These are phyloP conservation scores for Cladosporium sphaerospermum DNA, from an alignment of 2,329 filamentous ascomycete genomes.

Conservation along the genomic window DNA sequence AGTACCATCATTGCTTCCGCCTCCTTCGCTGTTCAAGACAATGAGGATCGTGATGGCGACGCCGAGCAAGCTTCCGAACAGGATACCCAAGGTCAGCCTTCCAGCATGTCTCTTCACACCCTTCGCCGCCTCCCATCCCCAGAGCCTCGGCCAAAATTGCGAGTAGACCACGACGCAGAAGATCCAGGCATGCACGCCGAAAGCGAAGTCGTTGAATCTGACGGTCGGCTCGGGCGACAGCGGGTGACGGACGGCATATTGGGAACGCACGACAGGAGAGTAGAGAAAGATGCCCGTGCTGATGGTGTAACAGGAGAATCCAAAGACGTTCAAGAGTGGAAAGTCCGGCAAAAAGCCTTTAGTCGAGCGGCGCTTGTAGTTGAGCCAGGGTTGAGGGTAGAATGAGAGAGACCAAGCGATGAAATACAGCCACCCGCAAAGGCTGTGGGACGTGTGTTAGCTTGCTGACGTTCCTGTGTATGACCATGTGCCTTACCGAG, in stretches of 20 bases:
- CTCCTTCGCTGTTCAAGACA: conserved; percentile 36
- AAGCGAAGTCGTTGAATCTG: conserved; percentile 81
- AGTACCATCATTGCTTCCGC: conserved; percentile 40
- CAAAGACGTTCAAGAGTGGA: conserved; percentile 65
- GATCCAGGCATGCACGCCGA: conserved; percentile 73
- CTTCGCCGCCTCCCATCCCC: conserved; percentile 57
- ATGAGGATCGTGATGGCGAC: conserved; percentile 43
- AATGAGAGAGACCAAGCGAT: conserved; percentile 69
- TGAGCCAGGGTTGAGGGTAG: conserved; percentile 83
- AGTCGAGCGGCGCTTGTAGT: conserved; percentile 70
- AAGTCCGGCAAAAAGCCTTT: conserved; percentile 84
- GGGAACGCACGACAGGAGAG: conserved; percentile 66
- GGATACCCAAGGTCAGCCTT: conserved; percentile 6
- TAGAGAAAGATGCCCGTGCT: conserved; percentile 73
- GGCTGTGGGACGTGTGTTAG: conserved; percentile 12
- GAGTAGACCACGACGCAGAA: conserved; percentile 67
- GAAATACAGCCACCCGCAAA: conserved; percentile 28
- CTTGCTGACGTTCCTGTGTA: background rate
- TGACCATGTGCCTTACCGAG: background rate
- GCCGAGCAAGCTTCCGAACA: conserved; percentile 40
- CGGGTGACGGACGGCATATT: conserved; percentile 78
- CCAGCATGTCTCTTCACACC: conserved; percentile 11
- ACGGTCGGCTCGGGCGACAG: conserved; percentile 73
- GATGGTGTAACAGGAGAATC: conserved; percentile 65
- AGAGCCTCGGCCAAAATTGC: conserved; percentile 66